phyloP scores from a whole-genome alignment of 106 monocot genomes.

The Apostasia shenzhenica region DNA sequence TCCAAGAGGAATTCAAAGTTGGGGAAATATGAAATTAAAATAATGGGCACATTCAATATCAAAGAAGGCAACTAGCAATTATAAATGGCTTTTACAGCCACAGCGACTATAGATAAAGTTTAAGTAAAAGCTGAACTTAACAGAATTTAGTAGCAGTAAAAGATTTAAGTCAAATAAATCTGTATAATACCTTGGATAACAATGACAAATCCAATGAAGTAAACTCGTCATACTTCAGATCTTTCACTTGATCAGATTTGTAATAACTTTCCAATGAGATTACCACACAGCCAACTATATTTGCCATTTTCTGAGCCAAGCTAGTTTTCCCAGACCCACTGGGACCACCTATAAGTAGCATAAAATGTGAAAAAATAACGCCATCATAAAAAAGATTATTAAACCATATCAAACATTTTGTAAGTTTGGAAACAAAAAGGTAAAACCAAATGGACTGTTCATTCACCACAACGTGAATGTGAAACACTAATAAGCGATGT shows the following conservation, averaged over 20 bases:
- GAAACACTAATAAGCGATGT: too few relatives aligned
- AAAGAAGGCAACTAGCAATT: too few relatives aligned
- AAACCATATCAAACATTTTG: too few relatives aligned
- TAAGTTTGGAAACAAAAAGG: too few relatives aligned
- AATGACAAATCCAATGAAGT: slow-evolving; percentile 79
- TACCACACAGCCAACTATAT: slow-evolving; percentile 97
- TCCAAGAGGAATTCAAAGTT: too few relatives aligned
- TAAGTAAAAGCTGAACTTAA: not conserved
- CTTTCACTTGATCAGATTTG: slow-evolving; percentile 84
- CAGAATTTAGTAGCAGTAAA: not conserved
- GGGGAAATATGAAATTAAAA: too few relatives aligned
- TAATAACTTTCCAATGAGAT: slow-evolving; percentile 94
- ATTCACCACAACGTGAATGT: too few relatives aligned
- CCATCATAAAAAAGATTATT: too few relatives aligned
- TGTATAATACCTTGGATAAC: slow-evolving; percentile 60
- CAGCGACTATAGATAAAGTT: not conserved
- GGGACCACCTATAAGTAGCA: slow-evolving; percentile 64
- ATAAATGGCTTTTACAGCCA: too few relatives aligned
- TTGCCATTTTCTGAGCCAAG: slow-evolving; percentile 97
- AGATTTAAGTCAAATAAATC: not conserved
- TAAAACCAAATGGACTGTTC: too few relatives aligned
- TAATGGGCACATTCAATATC: too few relatives aligned
- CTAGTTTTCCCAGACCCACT: slow-evolving; percentile 99
- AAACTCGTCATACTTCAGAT: slow-evolving; percentile 85
- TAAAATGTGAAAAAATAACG: too few relatives aligned